phyloP scores from a whole-genome alignment of 176 grass and related monocot genomes.

The Guadua angustifolia region DNA sequence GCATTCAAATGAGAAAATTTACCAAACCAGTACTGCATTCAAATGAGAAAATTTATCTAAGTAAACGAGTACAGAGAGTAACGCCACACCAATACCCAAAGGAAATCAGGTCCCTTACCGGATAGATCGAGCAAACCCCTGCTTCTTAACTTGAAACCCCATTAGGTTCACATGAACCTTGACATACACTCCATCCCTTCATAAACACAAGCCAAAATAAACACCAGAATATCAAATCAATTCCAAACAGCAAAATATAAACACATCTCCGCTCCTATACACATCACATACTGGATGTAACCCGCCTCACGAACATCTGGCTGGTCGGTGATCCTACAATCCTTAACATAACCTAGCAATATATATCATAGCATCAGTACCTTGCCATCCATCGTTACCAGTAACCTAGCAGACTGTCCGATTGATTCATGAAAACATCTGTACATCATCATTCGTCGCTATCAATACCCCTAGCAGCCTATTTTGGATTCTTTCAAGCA shows the following conservation, averaged over 20 bases:
- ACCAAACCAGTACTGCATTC: neutral
- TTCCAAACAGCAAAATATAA: constrained; percentile 21
- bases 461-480: too few relatives aligned
- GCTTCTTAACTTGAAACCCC: constrained; percentile 63
- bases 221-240: constrained; percentile 40
- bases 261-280: constrained; percentile 14
- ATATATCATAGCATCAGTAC: too few relatives aligned
- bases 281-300: constrained; percentile 62
- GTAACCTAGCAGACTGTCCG: too few relatives aligned
- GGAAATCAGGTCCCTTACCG: constrained; percentile 44
- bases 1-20: too few relatives aligned
- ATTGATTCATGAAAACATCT: too few relatives aligned
- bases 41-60: neutral
- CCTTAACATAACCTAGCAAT: too few relatives aligned
- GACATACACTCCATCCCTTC: constrained; percentile 73
- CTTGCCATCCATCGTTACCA: too few relatives aligned
- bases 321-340: constrained; percentile 59
- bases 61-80: constrained; percentile 4
- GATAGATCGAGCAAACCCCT: constrained; percentile 60
- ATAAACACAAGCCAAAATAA: constrained; percentile 41
- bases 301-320: constrained; percentile 56
- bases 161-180: constrained; percentile 61
- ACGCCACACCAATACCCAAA: neutral
- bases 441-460: too few relatives aligned
- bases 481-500: too few relatives aligned